Percentiles rank a stretch among this genome's conserved stretches.
phyloP scores from a whole-genome alignment of 306 rosid genomes.

The Purshia tridentata region DNA sequence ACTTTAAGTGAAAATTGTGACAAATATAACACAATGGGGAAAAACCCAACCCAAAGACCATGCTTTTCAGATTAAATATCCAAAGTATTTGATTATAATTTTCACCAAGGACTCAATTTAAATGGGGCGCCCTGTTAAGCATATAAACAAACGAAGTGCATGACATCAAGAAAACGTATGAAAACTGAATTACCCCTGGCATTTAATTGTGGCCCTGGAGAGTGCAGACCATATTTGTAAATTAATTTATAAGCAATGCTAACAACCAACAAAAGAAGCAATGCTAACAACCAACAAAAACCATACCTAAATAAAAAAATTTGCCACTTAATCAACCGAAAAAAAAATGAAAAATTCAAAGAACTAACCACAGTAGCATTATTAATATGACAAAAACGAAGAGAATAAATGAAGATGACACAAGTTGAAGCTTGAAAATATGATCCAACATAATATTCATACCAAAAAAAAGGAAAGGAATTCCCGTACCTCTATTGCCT shows the following conservation, averaged over 20 bases:
- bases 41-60: background rate
- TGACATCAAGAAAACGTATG: constrained; percentile 6
- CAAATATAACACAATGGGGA: background rate
- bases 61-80: background rate
- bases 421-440: background rate
- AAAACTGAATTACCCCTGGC: background rate
- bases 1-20: background rate
- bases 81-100: background rate
- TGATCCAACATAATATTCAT: background rate
- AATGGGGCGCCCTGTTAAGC: background rate
- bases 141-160: background rate
- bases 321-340: constrained; percentile 9
- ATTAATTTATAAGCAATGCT: constrained; percentile 9
- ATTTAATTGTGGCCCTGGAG: constrained; percentile 3
- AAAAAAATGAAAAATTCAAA: constrained; percentile 6
- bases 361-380: background rate
- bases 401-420: background rate
- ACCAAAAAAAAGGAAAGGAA: background rate
- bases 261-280: constrained; percentile 22
- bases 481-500: constrained; percentile 82
- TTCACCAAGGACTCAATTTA: background rate
- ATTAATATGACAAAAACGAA: too few relatives aligned
- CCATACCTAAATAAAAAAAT: constrained; percentile 5
- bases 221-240: background rate
- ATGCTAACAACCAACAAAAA: constrained; percentile 15